phyloP scores from a whole-genome alignment of 257 asterid genomes.

The Verbascum thapsus region DNA sequence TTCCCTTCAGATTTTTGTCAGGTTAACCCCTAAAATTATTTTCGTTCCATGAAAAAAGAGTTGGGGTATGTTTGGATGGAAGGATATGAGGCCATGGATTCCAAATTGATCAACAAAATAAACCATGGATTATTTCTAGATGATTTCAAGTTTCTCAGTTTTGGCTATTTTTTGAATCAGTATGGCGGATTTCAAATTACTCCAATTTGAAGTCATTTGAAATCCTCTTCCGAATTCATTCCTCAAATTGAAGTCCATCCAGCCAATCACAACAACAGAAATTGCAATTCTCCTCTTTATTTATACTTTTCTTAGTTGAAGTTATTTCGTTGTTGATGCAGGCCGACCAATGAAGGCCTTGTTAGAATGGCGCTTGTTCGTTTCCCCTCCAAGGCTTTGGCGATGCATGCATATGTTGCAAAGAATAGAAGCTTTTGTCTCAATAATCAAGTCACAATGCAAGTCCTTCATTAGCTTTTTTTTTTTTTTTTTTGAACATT shows the following conservation, averaged over 20 bases:
- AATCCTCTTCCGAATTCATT: too few relatives aligned
- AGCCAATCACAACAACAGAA: too few relatives aligned
- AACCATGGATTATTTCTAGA: too few relatives aligned
- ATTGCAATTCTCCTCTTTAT: neutral
- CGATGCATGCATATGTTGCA: constrained; percentile 69
- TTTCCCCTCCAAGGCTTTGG: constrained; percentile 69
- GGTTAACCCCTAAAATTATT: constrained; percentile 40
- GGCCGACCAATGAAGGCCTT: constrained; percentile 41
- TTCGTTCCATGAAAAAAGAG: constrained; percentile 3
- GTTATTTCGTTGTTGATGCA: constrained; percentile 34
- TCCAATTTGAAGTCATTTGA: neutral
- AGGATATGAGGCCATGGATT: too few relatives aligned
- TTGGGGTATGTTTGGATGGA: neutral
- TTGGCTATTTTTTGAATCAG: too few relatives aligned
- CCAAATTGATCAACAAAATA: too few relatives aligned
- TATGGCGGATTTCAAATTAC: neutral
- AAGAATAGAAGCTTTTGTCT: constrained; percentile 77
- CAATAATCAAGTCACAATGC: constrained; percentile 61
- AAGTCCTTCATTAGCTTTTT: constrained; percentile 56
- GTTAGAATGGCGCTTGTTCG: constrained; percentile 55
- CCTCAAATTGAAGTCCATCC: too few relatives aligned
- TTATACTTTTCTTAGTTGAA: neutral
- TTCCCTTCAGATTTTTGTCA: constrained; percentile 43
- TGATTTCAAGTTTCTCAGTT: too few relatives aligned
- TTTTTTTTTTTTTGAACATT: neutral